Conservation (phyloP, 495 filamentous ascomycete species). For the Tuber melanosporum region DNA sequence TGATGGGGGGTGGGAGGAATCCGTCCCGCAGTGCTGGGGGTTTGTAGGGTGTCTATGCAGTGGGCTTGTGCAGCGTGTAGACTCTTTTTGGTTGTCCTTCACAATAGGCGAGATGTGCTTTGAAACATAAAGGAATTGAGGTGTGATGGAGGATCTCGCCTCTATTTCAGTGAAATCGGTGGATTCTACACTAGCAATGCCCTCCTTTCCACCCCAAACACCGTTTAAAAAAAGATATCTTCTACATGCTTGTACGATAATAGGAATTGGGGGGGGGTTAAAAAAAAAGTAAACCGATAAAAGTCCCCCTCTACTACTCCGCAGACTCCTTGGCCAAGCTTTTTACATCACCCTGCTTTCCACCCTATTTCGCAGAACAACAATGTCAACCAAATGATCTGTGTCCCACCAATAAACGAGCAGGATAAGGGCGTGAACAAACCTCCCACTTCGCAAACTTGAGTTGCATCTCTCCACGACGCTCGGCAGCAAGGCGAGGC, state of each 20-base stretch:
- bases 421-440: constrained; percentile 14
- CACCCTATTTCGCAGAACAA: constrained; percentile 56
- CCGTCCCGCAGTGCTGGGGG: constrained; percentile 10
- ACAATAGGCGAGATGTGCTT: not conserved
- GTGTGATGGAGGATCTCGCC: not conserved
- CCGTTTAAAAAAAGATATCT: constrained; percentile 18
- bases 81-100: not conserved
- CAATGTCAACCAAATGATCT: not conserved
- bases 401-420: constrained; percentile 15
- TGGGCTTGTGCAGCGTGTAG: not conserved
- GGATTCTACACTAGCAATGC: constrained; percentile 31
- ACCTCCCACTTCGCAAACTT: constrained; percentile 97
- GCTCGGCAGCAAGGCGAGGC: constrained; percentile 75
- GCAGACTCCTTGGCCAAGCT: constrained; percentile 63
- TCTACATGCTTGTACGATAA: constrained; percentile 31
- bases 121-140: not conserved
- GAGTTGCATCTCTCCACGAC: constrained; percentile 81
- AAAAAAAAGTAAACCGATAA: not conserved
- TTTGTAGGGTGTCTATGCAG: not conserved
- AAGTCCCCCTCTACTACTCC: constrained; percentile 33
- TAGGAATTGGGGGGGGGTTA: constrained; percentile 2
- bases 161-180: constrained; percentile 3
- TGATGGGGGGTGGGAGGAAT: constrained; percentile 13
- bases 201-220: constrained; percentile 16
- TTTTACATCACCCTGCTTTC: constrained; percentile 88